Evolutionary conservation across 2,329 filamentous ascomycete species (phyloP).

Genomic region (Venturia effusa): DNA sequence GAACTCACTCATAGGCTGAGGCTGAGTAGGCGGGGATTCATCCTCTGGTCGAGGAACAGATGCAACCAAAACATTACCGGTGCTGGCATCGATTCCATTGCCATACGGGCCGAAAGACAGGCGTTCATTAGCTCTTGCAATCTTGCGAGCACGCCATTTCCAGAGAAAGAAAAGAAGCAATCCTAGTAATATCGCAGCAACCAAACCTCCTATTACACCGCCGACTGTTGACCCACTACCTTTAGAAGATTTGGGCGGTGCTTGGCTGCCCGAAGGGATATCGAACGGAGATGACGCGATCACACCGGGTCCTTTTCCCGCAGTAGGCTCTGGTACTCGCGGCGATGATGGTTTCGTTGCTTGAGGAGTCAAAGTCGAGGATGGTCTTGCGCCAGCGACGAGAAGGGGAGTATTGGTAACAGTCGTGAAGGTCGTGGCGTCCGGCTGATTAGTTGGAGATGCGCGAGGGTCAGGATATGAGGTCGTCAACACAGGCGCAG

Average conservation of each 20-base stretch:
- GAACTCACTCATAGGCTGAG: not conserved
- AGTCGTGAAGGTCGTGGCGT: not conserved
- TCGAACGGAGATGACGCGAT: slow-evolving; percentile 3
- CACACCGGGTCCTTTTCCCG: not conserved
- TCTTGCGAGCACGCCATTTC: not conserved
- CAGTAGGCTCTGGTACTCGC: not conserved
- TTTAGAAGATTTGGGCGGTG: not conserved
- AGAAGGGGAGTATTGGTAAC: not conserved
- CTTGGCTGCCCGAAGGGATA: not conserved
- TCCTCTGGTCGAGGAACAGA: slow-evolving; percentile 6
- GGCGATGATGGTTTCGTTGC: not conserved
- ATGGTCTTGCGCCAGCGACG: not conserved
- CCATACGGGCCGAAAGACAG: slow-evolving; percentile 8
- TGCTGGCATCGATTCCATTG: slow-evolving; percentile 9
- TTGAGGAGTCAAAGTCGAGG: not conserved
- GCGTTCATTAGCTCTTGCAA: not conserved
- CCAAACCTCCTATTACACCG: slow-evolving; percentile 3
- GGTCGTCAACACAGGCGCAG: not conserved
- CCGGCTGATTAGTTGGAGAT: not conserved
- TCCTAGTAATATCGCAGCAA: not conserved
- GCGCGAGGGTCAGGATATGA: not conserved
- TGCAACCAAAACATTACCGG: slow-evolving; percentile 1
- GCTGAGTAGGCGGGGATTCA: not conserved
- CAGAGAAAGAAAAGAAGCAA: slow-evolving; percentile 8
- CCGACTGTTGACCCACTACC: not conserved